Conservation (phyloP, 176 grass and related monocot genomes). For the Musa acuminata region DNA sequence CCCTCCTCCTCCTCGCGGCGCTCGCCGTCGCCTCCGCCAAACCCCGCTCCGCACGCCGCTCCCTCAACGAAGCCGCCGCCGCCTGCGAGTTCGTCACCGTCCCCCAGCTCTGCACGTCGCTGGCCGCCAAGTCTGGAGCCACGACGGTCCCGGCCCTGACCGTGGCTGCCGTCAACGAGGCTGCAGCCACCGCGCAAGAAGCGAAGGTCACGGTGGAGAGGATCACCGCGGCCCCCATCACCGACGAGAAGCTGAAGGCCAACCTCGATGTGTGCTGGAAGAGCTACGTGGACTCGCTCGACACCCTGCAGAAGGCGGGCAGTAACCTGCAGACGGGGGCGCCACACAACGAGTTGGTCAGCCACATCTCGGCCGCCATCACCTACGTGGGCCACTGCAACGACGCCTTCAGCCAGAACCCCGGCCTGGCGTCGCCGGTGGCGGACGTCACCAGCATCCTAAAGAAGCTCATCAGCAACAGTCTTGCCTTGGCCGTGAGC, state of each 20-base stretch:
- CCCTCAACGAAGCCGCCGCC: not conserved
- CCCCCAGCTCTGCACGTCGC: not conserved
- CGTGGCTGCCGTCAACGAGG: not conserved
- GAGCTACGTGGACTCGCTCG: no score
- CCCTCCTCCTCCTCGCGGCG: not conserved
- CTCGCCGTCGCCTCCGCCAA: not conserved
- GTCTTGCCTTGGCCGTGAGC: not conserved
- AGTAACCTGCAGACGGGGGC: no score
- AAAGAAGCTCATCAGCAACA: not conserved
- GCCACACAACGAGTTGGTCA: no score
- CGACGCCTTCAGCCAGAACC: constrained; percentile 3
- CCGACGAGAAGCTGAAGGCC: not conserved
- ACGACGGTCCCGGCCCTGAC: not conserved
- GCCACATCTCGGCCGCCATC: no score
- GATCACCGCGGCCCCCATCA: not conserved
- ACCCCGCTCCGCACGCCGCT: not conserved
- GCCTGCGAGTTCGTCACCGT: constrained; percentile 10
- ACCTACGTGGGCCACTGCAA: not conserved
- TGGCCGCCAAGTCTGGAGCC: not conserved
- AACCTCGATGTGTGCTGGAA: no score
- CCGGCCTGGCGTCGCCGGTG: not conserved
- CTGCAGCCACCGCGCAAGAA: not conserved
- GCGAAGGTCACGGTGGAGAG: not conserved
- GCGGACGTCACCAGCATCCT: constrained; percentile 1
- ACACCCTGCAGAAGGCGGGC: no score